These are phyloP conservation scores for Phytophthora melonis DNA, from an alignment of 352 stramenopile species.

Conservation along the genomic window DNA sequence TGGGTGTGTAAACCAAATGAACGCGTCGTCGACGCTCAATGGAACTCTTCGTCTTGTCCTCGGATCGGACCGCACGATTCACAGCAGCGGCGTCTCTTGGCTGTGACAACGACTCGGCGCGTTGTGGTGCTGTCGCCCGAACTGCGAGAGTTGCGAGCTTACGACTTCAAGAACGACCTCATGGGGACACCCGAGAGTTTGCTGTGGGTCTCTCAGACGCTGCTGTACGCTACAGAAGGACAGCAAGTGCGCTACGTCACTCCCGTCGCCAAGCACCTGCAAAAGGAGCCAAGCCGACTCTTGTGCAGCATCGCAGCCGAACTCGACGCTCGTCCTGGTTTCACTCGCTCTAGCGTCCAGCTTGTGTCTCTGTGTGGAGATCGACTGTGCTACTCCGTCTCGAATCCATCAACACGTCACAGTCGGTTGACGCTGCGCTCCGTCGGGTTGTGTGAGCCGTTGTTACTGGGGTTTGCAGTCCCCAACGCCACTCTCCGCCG, in stretches of 20 bases:
- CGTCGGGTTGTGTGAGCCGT: slow-evolving; percentile 58
- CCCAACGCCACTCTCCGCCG: slow-evolving; percentile 50
- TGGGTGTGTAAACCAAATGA: slow-evolving; percentile 55
- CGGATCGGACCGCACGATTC: slow-evolving; percentile 27
- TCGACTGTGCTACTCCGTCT: slow-evolving; percentile 62
- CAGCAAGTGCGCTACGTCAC: slow-evolving; percentile 67
- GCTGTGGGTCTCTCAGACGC: slow-evolving; percentile 75
- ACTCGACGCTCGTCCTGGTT: slow-evolving; percentile 18
- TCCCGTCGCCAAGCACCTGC: slow-evolving; percentile 37
- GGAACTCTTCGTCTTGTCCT: slow-evolving; percentile 49
- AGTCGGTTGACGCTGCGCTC: slow-evolving; percentile 52
- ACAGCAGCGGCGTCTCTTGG: slow-evolving; percentile 41
- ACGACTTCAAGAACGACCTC: slow-evolving; percentile 49
- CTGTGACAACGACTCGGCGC: slow-evolving; percentile 64
- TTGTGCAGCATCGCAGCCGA: slow-evolving; percentile 37
- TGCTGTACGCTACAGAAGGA: slow-evolving; percentile 63
- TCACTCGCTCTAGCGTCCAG: slow-evolving; percentile 36
- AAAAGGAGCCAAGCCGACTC: slow-evolving; percentile 22
- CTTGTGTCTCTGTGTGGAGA: slow-evolving; percentile 63
- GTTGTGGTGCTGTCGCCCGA: slow-evolving; percentile 62
- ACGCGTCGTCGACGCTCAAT: slow-evolving; percentile 57
- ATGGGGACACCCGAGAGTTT: slow-evolving; percentile 51
- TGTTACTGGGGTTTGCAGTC: slow-evolving; percentile 55
- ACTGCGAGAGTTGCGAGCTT: slow-evolving; percentile 48
- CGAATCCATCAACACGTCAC: slow-evolving; percentile 48